Percentiles rank a stretch among this genome's conserved stretches.
Conservation (phyloP, 2,329 filamentous ascomycete genomes). For the Beauveria bassiana region DNA sequence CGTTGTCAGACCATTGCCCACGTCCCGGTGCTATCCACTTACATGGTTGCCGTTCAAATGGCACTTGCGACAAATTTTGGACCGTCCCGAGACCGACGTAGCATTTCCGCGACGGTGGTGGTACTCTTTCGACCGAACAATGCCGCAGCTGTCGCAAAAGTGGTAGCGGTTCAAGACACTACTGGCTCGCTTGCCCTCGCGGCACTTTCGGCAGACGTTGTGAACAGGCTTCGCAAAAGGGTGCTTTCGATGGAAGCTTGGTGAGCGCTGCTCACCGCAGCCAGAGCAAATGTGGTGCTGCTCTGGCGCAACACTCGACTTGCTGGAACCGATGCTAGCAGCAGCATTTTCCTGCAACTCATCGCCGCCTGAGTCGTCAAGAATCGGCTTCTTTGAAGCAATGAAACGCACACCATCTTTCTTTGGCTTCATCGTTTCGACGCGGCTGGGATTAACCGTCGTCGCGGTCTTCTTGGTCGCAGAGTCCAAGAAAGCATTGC, state of each 20-base stretch:
- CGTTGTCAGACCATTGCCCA: not conserved
- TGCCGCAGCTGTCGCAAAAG: conserved; percentile 36
- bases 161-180: conserved; percentile 23
- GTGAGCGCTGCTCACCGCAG: conserved; percentile 29
- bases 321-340: not conserved
- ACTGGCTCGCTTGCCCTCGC: conserved; percentile 18
- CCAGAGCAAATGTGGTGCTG: conserved; percentile 27
- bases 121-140: conserved; percentile 31
- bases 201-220: conserved; percentile 30
- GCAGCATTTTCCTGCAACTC: not conserved
- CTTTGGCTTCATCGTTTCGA: not conserved
- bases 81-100: not conserved
- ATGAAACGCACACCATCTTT: not conserved
- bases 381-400: not conserved
- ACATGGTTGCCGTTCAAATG: not conserved
- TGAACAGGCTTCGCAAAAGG: conserved; percentile 22
- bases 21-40: not conserved
- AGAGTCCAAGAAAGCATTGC: not conserved
- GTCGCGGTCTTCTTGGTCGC: conserved; percentile 8
- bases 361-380: not conserved
- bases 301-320: not conserved
- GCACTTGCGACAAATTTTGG: conserved; percentile 7
- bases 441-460: not conserved
- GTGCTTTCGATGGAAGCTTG: conserved; percentile 26
- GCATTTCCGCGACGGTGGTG: conserved; percentile 17